Evolutionary conservation across 2,329 filamentous ascomycete genomes (phyloP), one percentile per base, ranked within the genome.

Genomic region (Claviceps monticola): DNA sequence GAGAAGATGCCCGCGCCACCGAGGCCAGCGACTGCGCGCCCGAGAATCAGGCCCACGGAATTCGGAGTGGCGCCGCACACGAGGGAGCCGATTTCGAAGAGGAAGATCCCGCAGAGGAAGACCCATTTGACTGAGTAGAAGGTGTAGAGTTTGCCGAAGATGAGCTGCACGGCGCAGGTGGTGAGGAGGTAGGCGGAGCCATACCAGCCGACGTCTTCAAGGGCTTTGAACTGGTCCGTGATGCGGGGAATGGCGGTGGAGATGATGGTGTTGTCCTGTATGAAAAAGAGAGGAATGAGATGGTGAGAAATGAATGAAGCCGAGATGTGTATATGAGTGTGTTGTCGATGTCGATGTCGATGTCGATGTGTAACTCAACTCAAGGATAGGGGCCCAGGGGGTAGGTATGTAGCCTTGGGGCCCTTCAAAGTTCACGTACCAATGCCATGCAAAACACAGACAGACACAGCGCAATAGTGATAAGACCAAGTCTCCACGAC

Each of bases 1-100:
- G 70, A 71, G 57, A 74, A 74, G 50, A 70, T 69, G 21, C 70
- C 70, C 11, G 74, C 66, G 14, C 72, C 63, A 36, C 73, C 73
- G 23, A 68, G 55, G 5, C 67, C 66, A 0, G 66, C 61, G 16
- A 69, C 57, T 16, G 64, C 65, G 5, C 66, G 60, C 36, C 67
- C 67, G 29, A 65, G 52, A 49, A 69, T 68, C 49, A 69, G 63
- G 5, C 61, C 58, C 9, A 60, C 53, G 36, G 62, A 65, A 51
- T 61, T 58, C 2, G 61, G 65, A 0, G 66, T 61, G 6, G 53
- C 53, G 19, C 53, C 66, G 51, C 65, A 65, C 42, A 68, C 53
- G 47, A 62, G 55, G 11, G 63, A 66, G 26, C 64, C 64, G 29
- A 65, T 45, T 47, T 64, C 59, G 49, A 64, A 63, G 43, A 64